phyloP scores from a whole-genome alignment of 129 eudicot species.

The Glebionis coronaria region DNA sequence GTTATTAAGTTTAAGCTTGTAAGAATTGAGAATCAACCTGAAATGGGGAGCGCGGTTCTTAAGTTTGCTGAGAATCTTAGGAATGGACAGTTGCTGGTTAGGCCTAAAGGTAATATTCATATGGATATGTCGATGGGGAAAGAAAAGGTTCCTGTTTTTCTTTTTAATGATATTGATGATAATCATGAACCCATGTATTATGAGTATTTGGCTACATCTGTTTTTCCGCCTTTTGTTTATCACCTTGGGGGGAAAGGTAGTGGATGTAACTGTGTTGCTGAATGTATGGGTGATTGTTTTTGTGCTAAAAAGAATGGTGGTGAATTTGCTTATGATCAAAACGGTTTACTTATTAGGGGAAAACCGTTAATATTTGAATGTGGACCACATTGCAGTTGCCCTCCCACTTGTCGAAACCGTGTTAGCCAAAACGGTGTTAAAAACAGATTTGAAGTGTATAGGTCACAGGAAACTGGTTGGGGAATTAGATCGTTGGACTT shows the following conservation, averaged over 20 bases:
- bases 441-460: constrained; percentile 61
- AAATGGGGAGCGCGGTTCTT: constrained; percentile 61
- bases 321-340: constrained; percentile 59
- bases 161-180: constrained; percentile 63
- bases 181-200: constrained; percentile 53
- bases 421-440: constrained; percentile 62
- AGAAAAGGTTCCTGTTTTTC: constrained; percentile 54
- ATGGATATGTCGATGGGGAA: constrained; percentile 57
- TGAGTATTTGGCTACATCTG: constrained; percentile 51
- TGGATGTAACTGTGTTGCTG: constrained; percentile 64
- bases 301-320: constrained; percentile 71
- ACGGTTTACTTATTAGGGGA: constrained; percentile 55
- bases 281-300: constrained; percentile 53
- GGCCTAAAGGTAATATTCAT: constrained; percentile 50
- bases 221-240: constrained; percentile 60
- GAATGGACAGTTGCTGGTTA: constrained; percentile 36
- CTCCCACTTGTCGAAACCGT: constrained; percentile 62
- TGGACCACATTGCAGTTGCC: constrained; percentile 66
- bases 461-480: constrained; percentile 76
- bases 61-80: constrained; percentile 49
- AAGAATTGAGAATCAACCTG: constrained; percentile 58
- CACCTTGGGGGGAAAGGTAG: constrained; percentile 22
- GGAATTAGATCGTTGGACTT: constrained; percentile 74
- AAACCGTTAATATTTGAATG: constrained; percentile 69
- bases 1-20: constrained; percentile 67